Percentiles rank a stretch among this genome's conserved stretches.
Evolutionary conservation across 371 early-diverging fungal species (phyloP).

Genomic region (Rhizopus stolonifer): DNA sequence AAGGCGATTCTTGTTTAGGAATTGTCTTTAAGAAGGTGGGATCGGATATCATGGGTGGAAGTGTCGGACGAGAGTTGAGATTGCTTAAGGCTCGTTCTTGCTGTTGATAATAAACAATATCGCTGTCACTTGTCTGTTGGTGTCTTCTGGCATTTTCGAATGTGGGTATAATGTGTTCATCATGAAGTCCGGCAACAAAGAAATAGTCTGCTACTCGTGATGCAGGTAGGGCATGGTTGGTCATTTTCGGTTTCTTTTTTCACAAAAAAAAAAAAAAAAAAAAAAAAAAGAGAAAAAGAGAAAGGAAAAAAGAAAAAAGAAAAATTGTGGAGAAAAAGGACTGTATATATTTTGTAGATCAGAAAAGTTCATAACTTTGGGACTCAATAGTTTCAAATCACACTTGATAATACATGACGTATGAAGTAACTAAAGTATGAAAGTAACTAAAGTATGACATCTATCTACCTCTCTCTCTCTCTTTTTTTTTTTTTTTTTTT

Average conservation of each 20-base stretch:
- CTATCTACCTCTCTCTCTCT: too few species aligned
- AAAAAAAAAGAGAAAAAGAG: background rate
- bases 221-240: conserved; percentile 4
- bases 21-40: background rate
- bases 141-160: conserved; percentile 30
- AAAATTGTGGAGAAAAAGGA: too few species aligned
- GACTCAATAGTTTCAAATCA: background rate
- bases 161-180: conserved; percentile 33
- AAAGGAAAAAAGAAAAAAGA: background rate
- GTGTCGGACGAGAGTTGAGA: background rate
- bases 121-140: conserved; percentile 18
- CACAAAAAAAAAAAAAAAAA: background rate
- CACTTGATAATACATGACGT: background rate
- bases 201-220: conserved; percentile 48
- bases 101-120: conserved; percentile 31
- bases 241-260: too few species aligned
- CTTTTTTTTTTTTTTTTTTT: too few species aligned
- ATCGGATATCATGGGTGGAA: background rate
- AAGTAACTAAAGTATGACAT: too few species aligned
- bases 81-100: conserved; percentile 30
- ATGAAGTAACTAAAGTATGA: too few species aligned
- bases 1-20: conserved; percentile 16
- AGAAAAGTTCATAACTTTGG: background rate
- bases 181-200: conserved; percentile 48
- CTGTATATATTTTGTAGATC: too few species aligned